Conservation (phyloP, 176 grass and related monocot species). For the Eleusine coracana region DNA sequence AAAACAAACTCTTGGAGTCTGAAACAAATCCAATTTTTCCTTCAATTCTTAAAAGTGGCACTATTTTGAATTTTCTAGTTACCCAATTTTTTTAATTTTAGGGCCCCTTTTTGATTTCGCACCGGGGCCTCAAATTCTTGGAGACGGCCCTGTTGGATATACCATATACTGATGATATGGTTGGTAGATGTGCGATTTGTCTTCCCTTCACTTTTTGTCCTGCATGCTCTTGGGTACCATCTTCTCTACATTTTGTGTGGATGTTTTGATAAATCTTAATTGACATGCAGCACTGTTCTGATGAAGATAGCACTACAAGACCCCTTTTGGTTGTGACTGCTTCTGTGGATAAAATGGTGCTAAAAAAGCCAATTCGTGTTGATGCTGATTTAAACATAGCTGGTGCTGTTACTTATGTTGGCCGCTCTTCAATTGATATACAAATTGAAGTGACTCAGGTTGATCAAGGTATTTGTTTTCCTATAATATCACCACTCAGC, state of each 20-base stretch:
- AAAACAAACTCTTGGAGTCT: too few relatives aligned
- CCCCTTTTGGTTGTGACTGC: slow-evolving; percentile 92
- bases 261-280: slow-evolving; percentile 21
- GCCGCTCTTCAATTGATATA: slow-evolving; percentile 94
- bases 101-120: too few relatives aligned
- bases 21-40: too few relatives aligned
- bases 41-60: too few relatives aligned
- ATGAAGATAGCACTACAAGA: slow-evolving; percentile 90
- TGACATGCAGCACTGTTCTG: slow-evolving; percentile 79
- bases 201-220: not conserved
- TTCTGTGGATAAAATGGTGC: slow-evolving; percentile 89
- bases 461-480: slow-evolving; percentile 53
- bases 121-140: too few relatives aligned
- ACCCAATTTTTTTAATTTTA: too few relatives aligned
- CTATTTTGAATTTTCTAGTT: too few relatives aligned
- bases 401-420: slow-evolving; percentile 92
- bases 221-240: not conserved
- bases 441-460: slow-evolving; percentile 94
- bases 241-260: not conserved
- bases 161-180: slow-evolving; percentile 1
- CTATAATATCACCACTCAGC: not conserved
- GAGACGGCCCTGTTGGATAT: not conserved
- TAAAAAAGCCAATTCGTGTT: slow-evolving; percentile 78
- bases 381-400: slow-evolving; percentile 83
- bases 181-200: not conserved